Base-by-base conservation (phyloP, 768 basidiomycete genomes). In the Vararia minispora region DNA sequence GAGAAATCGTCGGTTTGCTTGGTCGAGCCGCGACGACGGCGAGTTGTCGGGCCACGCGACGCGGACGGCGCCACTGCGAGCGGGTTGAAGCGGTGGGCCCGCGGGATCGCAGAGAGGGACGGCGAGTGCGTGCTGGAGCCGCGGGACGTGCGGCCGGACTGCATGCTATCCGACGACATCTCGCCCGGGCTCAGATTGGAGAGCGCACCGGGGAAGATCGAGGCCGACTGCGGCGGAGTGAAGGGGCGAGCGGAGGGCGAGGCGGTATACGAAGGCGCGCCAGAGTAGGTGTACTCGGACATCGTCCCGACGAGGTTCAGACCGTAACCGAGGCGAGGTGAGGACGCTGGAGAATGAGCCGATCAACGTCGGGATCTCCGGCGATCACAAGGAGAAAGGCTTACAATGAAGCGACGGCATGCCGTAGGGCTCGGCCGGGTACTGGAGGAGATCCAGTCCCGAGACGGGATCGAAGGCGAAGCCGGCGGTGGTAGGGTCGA, bases 71-170 rank as follows among this genome's bases (percentile, higher is more conserved):
- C 45, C 39, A 55, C 41, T 14, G 46, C 54, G 45, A 86, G 75
- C 4, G 84, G 83, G 62, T 84, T 83, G 68, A 73, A 86, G 48
- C 84, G 81, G 52, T 79, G 79, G 34, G 82, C 81, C 47, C 81
- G 68, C 21, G 79, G 80, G 28, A 82, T 72, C 23, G 76, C 66
- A 20, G 82, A 69, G 46, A 64, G 63, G 53, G 25, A 77, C 18
- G 72, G 70, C 22, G 68, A 70, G 43, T 63, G 64, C 27, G 75
- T 74, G 43, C 74, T 75, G 52, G 76, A 78, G 55, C 79, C 78
- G 43, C 83, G 80, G 56, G 79, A 79, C 52, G 54, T 56, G 26
- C 72, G 72, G 52, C 70, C 73, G 41, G 80, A 76, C 47, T 69
- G 60, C 37, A 73, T 62, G 44, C 77, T 71, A 52, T 85, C 83